Evolutionary conservation across 345 rosid genomes (phyloP), one percentile per base, ranked within the genome.

Genomic region (Microthlaspi erraticum): DNA sequence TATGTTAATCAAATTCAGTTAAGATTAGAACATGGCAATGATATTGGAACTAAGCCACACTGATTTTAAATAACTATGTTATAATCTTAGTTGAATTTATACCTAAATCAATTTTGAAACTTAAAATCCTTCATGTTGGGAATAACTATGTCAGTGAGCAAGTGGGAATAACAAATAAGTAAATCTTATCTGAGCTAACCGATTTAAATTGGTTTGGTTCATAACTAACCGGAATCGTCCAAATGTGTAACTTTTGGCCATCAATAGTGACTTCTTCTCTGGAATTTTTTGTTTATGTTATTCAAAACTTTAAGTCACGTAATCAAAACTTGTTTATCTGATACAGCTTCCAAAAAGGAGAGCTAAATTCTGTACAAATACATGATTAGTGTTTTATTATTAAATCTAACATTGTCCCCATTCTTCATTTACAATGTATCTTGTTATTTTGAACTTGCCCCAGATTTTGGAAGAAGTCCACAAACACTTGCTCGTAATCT

Each of bases 401-500:
- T 56, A 26, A 26, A 68, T 61, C 51, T 55, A 56, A 64, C 16
- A 44, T 8, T 10, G 32, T 1, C 66, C 60, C 38, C 13, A 14
- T 12, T 49, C 20, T 41, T 74, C 73, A 74, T 74, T 53, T 68
- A 61, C 78, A 75, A 7, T 23, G 66, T 81, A 77, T 73, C 78
- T 78, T 78, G 77, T 78, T 74, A 46, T 55, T 63, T 72, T 83
- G 78, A 73, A 76, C 76, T 66, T 71, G 83, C 52, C 56, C 77
- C 45, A 84, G 72, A 57, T 75, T 80, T 68, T 85, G 75, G 48
- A 93, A 77, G 82, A 93, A 93, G 66, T 93, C 97, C 10, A 94
- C 88, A 78, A 93, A 87, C 4, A 87, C 78, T 70, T 81, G 82
- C 81, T 93, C 97, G 23, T 93, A 93, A 63, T 80, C 96, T 8